These are phyloP conservation scores for Plasmodium coatneyi DNA, from an alignment of 169 alveolate genomes.

Conservation along the genomic window DNA sequence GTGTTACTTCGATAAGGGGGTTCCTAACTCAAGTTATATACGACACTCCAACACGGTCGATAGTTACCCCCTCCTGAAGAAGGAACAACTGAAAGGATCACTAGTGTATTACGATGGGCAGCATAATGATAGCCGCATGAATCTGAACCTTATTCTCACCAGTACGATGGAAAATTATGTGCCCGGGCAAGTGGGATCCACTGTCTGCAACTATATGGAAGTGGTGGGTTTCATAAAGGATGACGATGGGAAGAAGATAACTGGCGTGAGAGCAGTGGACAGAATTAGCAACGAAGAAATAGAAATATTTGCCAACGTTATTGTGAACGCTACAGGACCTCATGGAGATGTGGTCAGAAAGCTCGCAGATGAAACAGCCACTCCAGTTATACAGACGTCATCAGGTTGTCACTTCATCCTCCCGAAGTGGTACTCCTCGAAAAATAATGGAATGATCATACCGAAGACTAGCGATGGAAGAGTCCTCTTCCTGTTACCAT, in stretches of 20 bases:
- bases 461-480: constrained; percentile 95
- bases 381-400: constrained; percentile 50
- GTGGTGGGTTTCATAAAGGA: constrained; percentile 85
- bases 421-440: constrained; percentile 85
- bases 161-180: constrained; percentile 88
- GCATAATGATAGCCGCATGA: constrained; percentile 93
- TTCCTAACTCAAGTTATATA: constrained; percentile 84
- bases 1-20: constrained; percentile 87
- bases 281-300: constrained; percentile 84
- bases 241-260: constrained; percentile 82
- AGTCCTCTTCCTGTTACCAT: constrained; percentile 91
- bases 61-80: constrained; percentile 81
- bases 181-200: constrained; percentile 90
- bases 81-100: constrained; percentile 84
- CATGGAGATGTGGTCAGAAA: constrained; percentile 85
- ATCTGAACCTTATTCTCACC: constrained; percentile 88
- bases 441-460: constrained; percentile 89
- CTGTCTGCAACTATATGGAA: constrained; percentile 91
- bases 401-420: constrained; percentile 89
- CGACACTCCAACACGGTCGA: constrained; percentile 79
- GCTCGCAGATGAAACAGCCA: constrained; percentile 77
- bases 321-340: constrained; percentile 93
- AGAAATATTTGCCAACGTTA: constrained; percentile 88
- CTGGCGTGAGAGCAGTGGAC: constrained; percentile 89
- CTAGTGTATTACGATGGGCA: constrained; percentile 93